Evolutionary conservation across 768 basidiomycete species (phyloP).

Genomic region (Trametes cingulata): DNA sequence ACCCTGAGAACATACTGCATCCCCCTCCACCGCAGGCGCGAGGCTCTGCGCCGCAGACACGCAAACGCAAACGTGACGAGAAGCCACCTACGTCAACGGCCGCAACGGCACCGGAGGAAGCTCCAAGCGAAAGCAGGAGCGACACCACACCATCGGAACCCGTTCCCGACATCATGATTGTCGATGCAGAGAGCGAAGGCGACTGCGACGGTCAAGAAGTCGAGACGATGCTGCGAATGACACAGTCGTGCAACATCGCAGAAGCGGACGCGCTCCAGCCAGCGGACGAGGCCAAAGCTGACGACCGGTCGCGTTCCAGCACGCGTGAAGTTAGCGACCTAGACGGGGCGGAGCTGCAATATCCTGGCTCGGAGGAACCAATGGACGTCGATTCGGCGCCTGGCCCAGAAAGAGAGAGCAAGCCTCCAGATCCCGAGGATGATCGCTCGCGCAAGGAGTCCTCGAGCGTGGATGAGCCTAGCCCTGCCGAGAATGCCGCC

Average conservation of each 20-base stretch:
- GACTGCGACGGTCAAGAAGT: conserved; percentile 23
- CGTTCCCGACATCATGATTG: conserved; percentile 4
- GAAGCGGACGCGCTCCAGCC: not conserved
- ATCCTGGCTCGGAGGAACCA: conserved; percentile 18
- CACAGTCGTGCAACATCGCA: conserved; percentile 13
- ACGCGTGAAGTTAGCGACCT: not conserved
- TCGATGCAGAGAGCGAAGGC: conserved; percentile 19
- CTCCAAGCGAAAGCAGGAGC: not conserved
- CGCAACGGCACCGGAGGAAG: not conserved
- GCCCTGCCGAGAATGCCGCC: not conserved
- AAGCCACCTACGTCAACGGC: not conserved
- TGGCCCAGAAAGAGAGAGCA: not conserved
- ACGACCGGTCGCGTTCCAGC: not conserved
- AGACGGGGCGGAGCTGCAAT: conserved; percentile 15
- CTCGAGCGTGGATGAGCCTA: not conserved
- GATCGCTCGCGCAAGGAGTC: not conserved
- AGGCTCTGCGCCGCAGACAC: conserved; percentile 21
- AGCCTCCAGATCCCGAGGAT: conserved; percentile 4
- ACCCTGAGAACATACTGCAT: conserved; percentile 63
- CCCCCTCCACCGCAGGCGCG: conserved; percentile 38
- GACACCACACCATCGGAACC: not conserved
- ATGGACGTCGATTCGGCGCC: conserved; percentile 21
- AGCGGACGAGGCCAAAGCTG: not conserved
- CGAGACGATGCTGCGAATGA: conserved; percentile 14
- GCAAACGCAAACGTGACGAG: conserved; percentile 31